Evolutionary conservation across 805 yeast genomes (phyloP).

Genomic region (Saturnispora serradocipensis): DNA sequence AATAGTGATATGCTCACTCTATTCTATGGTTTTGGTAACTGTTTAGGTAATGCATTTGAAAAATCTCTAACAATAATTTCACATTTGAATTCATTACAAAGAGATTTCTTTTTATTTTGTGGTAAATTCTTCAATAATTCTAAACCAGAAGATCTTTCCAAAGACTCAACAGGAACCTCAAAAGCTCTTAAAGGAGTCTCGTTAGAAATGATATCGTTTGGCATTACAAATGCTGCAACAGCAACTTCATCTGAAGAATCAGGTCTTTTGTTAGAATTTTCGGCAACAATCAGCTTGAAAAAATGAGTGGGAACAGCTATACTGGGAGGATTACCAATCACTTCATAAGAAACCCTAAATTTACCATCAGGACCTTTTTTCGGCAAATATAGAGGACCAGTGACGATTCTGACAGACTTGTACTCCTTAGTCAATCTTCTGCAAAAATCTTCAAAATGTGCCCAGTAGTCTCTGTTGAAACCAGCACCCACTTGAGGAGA

Average conservation of each 20-base stretch:
- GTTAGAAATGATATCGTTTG: constrained; percentile 75
- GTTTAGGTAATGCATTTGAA: constrained; percentile 32
- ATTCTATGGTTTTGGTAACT: constrained; percentile 17
- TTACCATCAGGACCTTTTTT: constrained; percentile 70
- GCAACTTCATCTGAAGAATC: constrained; percentile 40
- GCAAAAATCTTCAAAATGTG: constrained; percentile 85
- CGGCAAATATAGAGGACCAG: constrained; percentile 91
- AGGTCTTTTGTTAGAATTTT: constrained; percentile 35
- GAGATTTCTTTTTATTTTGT: constrained; percentile 40
- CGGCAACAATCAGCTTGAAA: constrained; percentile 85
- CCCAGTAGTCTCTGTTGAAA: constrained; percentile 96
- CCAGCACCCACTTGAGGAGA: constrained; percentile 98
- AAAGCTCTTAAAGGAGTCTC: constrained; percentile 59
- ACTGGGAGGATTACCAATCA: constrained; percentile 93
- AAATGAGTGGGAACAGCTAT: constrained; percentile 98
- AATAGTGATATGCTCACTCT: not conserved
- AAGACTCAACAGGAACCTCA: constrained; percentile 82
- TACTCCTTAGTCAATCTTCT: constrained; percentile 68
- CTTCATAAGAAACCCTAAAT: constrained; percentile 76
- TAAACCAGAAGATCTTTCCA: constrained; percentile 81
- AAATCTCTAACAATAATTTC: constrained; percentile 77
- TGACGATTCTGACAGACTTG: constrained; percentile 71
- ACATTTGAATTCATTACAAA: constrained; percentile 78
- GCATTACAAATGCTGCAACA: constrained; percentile 89
- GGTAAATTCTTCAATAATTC: constrained; percentile 70